phyloP scores from a whole-genome alignment of 257 asterid genomes.

The Solanum commersonii region DNA sequence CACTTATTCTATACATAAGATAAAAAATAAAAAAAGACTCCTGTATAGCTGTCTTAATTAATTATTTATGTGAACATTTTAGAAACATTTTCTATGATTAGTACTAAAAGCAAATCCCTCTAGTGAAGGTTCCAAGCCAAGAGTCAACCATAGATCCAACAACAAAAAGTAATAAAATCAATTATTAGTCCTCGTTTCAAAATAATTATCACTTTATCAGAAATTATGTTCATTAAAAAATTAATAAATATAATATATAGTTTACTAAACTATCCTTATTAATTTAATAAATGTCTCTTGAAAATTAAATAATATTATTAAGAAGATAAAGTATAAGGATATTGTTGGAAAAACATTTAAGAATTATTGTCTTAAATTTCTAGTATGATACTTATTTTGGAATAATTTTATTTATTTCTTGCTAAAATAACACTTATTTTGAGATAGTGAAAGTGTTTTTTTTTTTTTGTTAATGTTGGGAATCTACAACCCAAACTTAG shows the following conservation, averaged over 20 bases:
- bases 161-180: neutral
- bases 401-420: neutral
- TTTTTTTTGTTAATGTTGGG: neutral
- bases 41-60: neutral
- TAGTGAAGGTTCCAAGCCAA: neutral
- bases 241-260: too few relatives aligned
- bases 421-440: neutral
- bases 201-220: too few relatives aligned
- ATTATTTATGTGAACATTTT: neutral
- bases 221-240: too few relatives aligned
- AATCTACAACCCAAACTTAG: neutral
- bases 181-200: neutral
- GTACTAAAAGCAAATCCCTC: neutral
- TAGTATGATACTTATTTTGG: neutral
- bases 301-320: neutral
- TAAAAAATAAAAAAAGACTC: neutral
- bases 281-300: neutral
- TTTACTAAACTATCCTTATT: neutral
- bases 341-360: neutral
- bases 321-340: neutral
- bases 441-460: neutral
- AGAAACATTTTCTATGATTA: neutral
- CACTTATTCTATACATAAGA: neutral
- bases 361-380: neutral
- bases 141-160: neutral